phyloP scores from a whole-genome alignment of 768 basidiomycete genomes.

The Naganishia kalamii region DNA sequence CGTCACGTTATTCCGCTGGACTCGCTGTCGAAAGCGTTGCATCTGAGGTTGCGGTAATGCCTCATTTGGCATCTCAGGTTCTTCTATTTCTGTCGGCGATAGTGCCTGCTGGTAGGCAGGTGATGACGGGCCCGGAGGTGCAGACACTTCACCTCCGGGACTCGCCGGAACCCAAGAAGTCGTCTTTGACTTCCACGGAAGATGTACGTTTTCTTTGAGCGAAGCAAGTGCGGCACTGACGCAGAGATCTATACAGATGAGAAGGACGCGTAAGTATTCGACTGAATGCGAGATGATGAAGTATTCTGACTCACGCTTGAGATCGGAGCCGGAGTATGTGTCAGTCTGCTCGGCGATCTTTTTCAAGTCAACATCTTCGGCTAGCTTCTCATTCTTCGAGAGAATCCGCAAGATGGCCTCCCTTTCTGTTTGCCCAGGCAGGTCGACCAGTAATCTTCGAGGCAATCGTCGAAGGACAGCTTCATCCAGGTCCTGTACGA shows the following conservation, averaged over 20 bases:
- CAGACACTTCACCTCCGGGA: not conserved
- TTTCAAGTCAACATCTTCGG: slow-evolving; percentile 35
- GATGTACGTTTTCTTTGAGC: slow-evolving; percentile 71
- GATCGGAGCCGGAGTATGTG: slow-evolving; percentile 85
- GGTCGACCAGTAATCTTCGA: slow-evolving; percentile 75
- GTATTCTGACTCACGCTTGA: slow-evolving; percentile 71
- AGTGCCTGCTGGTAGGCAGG: slow-evolving; percentile 1
- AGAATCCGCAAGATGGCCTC: slow-evolving; percentile 83
- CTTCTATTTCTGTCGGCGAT: not conserved
- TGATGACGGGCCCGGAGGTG: slow-evolving; percentile 10
- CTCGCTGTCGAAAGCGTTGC: not conserved
- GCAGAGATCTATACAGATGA: slow-evolving; percentile 62
- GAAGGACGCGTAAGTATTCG: not conserved
- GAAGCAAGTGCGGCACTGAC: slow-evolving; percentile 87
- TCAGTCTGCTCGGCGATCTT: slow-evolving; percentile 38
- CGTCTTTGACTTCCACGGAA: slow-evolving; percentile 60
- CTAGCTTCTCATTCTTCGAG: slow-evolving; percentile 68
- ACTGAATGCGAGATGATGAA: not conserved
- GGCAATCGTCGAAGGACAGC: slow-evolving; percentile 84
- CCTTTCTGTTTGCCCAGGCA: slow-evolving; percentile 78
- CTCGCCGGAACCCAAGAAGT: not conserved
- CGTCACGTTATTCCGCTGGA: not conserved
- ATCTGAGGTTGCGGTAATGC: slow-evolving; percentile 7
- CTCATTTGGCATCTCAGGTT: not conserved
- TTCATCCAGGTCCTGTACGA: slow-evolving; percentile 51